phyloP scores from a whole-genome alignment of 2,329 filamentous ascomycete species.

The Aspergillus sergii region DNA sequence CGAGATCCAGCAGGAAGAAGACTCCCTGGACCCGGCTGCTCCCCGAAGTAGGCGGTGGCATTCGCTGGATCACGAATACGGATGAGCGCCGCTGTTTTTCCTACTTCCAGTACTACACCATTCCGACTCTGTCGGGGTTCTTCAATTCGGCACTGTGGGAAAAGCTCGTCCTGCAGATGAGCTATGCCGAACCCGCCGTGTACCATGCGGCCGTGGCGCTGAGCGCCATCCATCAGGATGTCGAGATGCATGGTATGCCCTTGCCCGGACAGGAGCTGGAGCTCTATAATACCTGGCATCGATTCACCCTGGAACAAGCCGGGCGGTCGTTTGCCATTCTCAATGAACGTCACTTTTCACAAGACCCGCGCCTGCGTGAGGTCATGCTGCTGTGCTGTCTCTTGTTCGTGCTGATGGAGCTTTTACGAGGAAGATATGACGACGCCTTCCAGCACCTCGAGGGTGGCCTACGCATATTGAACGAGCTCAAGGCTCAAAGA shows the following conservation, averaged over 20 bases:
- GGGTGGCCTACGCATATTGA: constrained; percentile 1
- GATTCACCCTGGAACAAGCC: constrained; percentile 9
- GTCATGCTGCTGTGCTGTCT: constrained; percentile 10
- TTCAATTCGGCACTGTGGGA: constrained; percentile 4
- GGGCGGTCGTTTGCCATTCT: neutral
- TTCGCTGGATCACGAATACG: constrained; percentile 1
- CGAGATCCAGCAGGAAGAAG: neutral
- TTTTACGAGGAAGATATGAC: constrained; percentile 2
- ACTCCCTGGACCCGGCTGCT: neutral
- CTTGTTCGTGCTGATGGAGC: constrained; percentile 3
- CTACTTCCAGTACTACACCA: constrained; percentile 7
- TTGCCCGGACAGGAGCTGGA: neutral
- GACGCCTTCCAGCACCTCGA: constrained; percentile 8
- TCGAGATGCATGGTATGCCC: constrained; percentile 3
- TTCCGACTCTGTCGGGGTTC: neutral
- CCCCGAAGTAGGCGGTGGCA: neutral
- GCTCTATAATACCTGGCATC: constrained; percentile 3
- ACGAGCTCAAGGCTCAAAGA: neutral
- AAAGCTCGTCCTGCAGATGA: constrained; percentile 1
- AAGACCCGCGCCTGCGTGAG: neutral
- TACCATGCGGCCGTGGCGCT: constrained; percentile 9
- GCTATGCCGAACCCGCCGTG: constrained; percentile 7
- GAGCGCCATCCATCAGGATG: constrained; percentile 6
- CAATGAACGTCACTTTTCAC: neutral
- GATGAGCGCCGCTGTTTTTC: constrained; percentile 12